Evolutionary conservation across 2,329 filamentous ascomycete species (phyloP), one percentile per base, ranked within the genome.

Genomic region (Dryadomyces quercus-mongolicae): DNA sequence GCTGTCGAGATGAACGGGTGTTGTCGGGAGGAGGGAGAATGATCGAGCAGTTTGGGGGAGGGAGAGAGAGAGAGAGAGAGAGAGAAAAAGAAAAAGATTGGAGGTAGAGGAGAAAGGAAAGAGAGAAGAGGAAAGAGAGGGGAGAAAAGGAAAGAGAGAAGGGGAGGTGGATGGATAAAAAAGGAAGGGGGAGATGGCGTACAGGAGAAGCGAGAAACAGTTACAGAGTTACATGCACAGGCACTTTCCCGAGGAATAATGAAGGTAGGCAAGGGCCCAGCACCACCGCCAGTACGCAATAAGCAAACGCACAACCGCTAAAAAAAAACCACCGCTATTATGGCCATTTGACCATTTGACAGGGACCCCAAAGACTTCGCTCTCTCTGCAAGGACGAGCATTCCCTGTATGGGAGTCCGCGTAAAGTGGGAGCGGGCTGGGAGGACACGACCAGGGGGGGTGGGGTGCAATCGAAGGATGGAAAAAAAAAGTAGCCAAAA

Each of bases 121-220:
- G 34, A 57, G 42, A 42, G 22, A 51, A 34, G 42, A 55, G 36
- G 36, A 45, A 49, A 22, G 36, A 36, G 65, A 67, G 71, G 70
- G 65, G 43, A 56, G 55, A 44, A 54, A 51, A 65, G 64, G 64
- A 63, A 71, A 65, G 59, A 60, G 40, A 44, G 45, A 22, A 66
- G 64, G 62, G 59, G 62, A 62, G 60, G 59, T 65, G 67, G 71
- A 71, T 66, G 46, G 22, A 55, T 52, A 49, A 56, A 57, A 51
- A 65, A 64, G 64, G 63, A 71, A 72, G 72, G 73, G 67, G 66
- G 59, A 60, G 34, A 15, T 47, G 40, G 31, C 59, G 63, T 60
- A 64, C 63, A 65, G 55, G 56, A 62, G 64, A 62, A 64, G 64
- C 64, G 65, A 62, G 62, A 63, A 59, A 60, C 59, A 50, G 61